Evolutionary conservation across 1,284 basidiomycete genomes (phyloP), one percentile per base, ranked within the genome.

Genomic region (Erythrobasidium hasegawianum): DNA sequence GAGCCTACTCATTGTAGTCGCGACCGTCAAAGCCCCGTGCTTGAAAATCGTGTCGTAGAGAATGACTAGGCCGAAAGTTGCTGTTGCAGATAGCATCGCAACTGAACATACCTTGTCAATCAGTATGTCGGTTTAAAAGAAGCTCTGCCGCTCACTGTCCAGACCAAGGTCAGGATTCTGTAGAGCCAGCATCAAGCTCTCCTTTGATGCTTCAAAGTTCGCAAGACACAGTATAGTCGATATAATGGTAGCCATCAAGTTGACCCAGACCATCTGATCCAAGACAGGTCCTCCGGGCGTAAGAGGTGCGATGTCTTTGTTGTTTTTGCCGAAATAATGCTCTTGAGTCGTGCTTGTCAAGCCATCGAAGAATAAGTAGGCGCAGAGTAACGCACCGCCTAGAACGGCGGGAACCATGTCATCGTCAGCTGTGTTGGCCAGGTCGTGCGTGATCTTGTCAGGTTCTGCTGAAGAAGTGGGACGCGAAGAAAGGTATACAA

Each of bases 321-420:
- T 71, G 64, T 61, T 52, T 26, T 71, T 71, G 11, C 71, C 73
- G 43, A 74, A 73, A 3, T 71, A 72, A 26, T 64, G 58, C 59
- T 73, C 70, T 57, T 73, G 73, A 22, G 73, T 74, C 7, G 73
- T 73, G 22, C 57, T 65, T 10, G 73, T 72, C 7, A 74, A 57
- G 8, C 72, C 73, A 47, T 74, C 73, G 64, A 74, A 74, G 68
- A 69, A 71, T 38, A 74, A 66, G 54, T 74, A 74, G 1, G 67
- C 14, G 22, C 68, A 49, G 22, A 69, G 53, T 2, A 69, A 64
- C 10, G 39, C 1, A 18, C 38, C 47, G 20, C 68, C 68, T 14
- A 66, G 26, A 5, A 66, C 22, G 2, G 50, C 56, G 9, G 57
- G 57, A 11, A 58, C 18, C 24, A 47, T 38, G 20, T 38, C 33